Evolutionary conservation across 345 rosid species (phyloP), one percentile per base, ranked within the genome.

Genomic region (Aegle marmelos): DNA sequence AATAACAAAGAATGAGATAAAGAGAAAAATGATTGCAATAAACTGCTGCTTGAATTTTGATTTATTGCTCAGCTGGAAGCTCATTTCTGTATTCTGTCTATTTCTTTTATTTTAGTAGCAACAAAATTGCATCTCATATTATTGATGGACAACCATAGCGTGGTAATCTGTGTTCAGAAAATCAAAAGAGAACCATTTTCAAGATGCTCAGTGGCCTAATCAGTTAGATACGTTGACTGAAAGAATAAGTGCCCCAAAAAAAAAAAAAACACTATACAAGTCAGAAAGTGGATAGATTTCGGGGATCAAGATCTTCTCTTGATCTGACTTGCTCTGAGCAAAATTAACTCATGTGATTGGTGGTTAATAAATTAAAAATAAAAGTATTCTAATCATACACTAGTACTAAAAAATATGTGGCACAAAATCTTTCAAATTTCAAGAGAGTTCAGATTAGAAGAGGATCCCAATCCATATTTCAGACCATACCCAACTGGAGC

Each of bases 401-500:
- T 10, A 10, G 16, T 9, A 45, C 17, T 45, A 45, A 45, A 45
- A 45, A 45, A 45, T 11, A 45, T 0, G 50, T 3, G 50, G 50
- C 50, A 11, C 50, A 45, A 45, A 17, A 45, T 45, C 0, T 45
- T 45, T 45, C 11, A 45, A 45, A 13, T 10, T 13, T 45, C 5
- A 9, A 2, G 0, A 45, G 50, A 45, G 5, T 1, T 45, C 1
- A 45, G 16, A 45, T 45, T 5, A 45, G 17, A 45, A 45, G 17
- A 45, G 5, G 16, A 13, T 45, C 50, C 5, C 13, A 45, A 45
- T 45, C 0, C 0, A 45, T 45, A 45, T 11, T 45, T 33, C 74
- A 76, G 69, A 76, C 79, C 89, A 83, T 86, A 95, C 98, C 98
- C 99, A 79, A 95, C 71, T 81, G 98, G 98, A 79, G 34, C 96